phyloP scores from a whole-genome alignment of 1,284 basidiomycete species.

The Boletus hoseneyae region DNA sequence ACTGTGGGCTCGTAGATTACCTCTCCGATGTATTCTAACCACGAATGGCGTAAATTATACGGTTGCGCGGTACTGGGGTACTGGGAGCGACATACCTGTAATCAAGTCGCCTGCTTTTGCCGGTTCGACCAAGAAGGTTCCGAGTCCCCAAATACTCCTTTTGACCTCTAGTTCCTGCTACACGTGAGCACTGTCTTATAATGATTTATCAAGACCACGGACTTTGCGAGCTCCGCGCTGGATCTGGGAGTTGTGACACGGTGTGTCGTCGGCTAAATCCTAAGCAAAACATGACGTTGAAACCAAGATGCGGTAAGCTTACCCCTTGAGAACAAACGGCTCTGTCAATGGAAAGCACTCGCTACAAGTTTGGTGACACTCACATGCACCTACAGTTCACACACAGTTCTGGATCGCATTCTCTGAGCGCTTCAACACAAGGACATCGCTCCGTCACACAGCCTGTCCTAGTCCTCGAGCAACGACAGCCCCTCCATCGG shows the following conservation, averaged over 20 bases:
- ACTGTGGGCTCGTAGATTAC: slow-evolving; percentile 32
- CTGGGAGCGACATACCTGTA: slow-evolving; percentile 33
- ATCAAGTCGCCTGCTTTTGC: slow-evolving; percentile 35
- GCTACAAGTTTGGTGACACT: slow-evolving; percentile 7
- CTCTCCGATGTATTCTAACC: slow-evolving; percentile 46
- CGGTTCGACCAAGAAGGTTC: slow-evolving; percentile 38
- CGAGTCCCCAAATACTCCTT: slow-evolving; percentile 39
- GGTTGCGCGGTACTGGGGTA: background rate
- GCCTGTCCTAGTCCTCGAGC: slow-evolving; percentile 22
- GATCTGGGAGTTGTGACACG: slow-evolving; percentile 32
- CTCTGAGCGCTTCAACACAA: slow-evolving; percentile 35
- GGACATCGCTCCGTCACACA: slow-evolving; percentile 35
- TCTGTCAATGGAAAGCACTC: background rate
- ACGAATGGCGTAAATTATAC: background rate
- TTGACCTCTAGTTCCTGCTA: slow-evolving; percentile 35
- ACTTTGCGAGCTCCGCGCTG: slow-evolving; percentile 28
- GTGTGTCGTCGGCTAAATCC: slow-evolving; percentile 20
- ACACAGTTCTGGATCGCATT: slow-evolving; percentile 43
- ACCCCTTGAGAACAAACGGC: slow-evolving; percentile 22
- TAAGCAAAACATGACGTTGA: background rate
- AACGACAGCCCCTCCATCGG: slow-evolving; percentile 42
- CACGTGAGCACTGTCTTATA: background rate
- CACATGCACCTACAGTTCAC: slow-evolving; percentile 26
- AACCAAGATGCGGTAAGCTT: slow-evolving; percentile 8
- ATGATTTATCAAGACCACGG: background rate